phyloP scores from a whole-genome alignment of 2,329 filamentous ascomycete species.

The Rutstroemia sydowiana region DNA sequence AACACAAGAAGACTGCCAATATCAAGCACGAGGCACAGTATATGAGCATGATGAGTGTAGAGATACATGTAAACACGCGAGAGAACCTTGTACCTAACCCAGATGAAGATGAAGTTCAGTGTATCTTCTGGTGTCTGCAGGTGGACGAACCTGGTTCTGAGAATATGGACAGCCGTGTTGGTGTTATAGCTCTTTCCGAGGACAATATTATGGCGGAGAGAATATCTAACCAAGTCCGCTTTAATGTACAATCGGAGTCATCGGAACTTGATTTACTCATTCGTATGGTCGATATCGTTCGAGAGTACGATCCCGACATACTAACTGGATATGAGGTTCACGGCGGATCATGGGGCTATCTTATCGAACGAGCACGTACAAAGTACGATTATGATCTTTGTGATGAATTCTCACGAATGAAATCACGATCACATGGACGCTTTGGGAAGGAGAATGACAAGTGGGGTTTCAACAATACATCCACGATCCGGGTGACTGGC shows the following conservation, averaged over 20 bases:
- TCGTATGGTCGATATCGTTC: constrained; percentile 79
- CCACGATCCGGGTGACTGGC: constrained; percentile 85
- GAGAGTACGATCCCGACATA: constrained; percentile 80
- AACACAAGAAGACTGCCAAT: constrained; percentile 64
- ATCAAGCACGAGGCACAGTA: constrained; percentile 81
- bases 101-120: constrained; percentile 79
- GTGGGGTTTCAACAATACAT: constrained; percentile 93
- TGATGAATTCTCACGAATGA: constrained; percentile 86
- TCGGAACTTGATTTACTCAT: constrained; percentile 81
- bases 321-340: constrained; percentile 94
- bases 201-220: constrained; percentile 50
- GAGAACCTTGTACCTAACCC: constrained; percentile 79
- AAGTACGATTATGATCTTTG: constrained; percentile 89
- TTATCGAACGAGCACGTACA: constrained; percentile 79
- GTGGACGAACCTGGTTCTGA: constrained; percentile 58
- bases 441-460: constrained; percentile 81
- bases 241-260: constrained; percentile 65
- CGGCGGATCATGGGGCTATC: constrained; percentile 87
- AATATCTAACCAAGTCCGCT: constrained; percentile 52
- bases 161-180: constrained; percentile 50
- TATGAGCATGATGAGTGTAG: constrained; percentile 94
- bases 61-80: constrained; percentile 84
- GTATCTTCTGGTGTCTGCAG: constrained; percentile 85
- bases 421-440: constrained; percentile 70
- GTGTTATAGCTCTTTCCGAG: constrained; percentile 65